phyloP scores from a whole-genome alignment of 768 basidiomycete genomes.

The Russula earlei region DNA sequence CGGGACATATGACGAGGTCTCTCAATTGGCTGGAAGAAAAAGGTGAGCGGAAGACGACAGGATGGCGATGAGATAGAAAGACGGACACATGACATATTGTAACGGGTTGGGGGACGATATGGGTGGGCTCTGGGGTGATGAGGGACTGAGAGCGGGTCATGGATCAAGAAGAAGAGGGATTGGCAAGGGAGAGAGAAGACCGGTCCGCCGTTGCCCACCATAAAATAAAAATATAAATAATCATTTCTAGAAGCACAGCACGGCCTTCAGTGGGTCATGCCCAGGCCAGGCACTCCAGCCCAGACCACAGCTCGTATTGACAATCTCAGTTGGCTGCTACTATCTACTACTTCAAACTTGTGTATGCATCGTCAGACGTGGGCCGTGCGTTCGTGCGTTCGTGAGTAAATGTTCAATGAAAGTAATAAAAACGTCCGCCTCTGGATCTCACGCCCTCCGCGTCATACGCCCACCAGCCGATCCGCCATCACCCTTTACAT shows the following conservation, averaged over 20 bases:
- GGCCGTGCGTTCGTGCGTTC: constrained; percentile 2
- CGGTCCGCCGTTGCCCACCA: no score
- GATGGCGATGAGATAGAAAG: not conserved
- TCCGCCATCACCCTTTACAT: not conserved
- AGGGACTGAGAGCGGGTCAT: constrained; percentile 43
- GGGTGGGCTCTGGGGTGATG: constrained; percentile 37
- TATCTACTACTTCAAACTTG: not conserved
- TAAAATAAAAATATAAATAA: no score
- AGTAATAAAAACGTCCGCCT: not conserved
- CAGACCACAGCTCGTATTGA: no score
- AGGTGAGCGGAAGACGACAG: constrained; percentile 1
- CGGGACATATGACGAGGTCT: constrained; percentile 69
- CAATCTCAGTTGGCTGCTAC: no score
- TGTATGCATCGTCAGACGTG: constrained; percentile 1
- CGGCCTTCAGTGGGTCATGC: no score
- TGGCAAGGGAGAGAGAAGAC: no score
- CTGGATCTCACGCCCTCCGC: constrained; percentile 3
- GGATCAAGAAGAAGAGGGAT: not conserved
- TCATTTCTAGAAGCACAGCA: no score
- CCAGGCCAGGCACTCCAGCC: no score
- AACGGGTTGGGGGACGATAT: constrained; percentile 35
- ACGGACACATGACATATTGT: constrained; percentile 54
- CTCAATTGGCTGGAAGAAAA: constrained; percentile 51
- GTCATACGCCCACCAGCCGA: not conserved
- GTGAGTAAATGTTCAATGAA: not conserved